Percentiles rank a stretch among this genome's conserved stretches.
Evolutionary conservation across 176 grass and related monocot species (phyloP).

Genomic region (Oryza meridionalis): DNA sequence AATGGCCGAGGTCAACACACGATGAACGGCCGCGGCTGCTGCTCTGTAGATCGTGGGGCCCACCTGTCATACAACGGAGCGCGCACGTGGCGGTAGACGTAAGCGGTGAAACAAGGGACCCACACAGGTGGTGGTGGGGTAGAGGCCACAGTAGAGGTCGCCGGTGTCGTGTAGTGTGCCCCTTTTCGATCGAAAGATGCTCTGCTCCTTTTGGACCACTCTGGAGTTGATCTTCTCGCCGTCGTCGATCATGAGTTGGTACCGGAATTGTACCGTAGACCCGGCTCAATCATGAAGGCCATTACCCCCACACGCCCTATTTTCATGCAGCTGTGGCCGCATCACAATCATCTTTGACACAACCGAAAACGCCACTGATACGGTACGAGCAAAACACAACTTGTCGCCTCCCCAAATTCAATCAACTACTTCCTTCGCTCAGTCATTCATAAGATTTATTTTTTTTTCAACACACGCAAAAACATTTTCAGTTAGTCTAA

Average conservation of each 20-base stretch:
- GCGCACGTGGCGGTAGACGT: not conserved
- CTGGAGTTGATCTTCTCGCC: not conserved
- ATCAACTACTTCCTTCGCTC: no score
- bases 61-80: not conserved
- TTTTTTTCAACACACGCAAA: no score
- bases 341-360: no score
- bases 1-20: no score
- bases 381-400: not conserved
- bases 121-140: not conserved
- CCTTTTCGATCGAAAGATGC: slow-evolving; percentile 21
- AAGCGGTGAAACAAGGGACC: not conserved
- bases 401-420: not conserved
- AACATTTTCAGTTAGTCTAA: no score
- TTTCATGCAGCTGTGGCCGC: no score
- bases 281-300: no score
- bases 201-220: not conserved
- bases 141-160: not conserved
- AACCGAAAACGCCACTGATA: not conserved
- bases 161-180: not conserved
- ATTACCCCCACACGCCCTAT: no score
- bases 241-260: not conserved
- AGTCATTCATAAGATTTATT: no score
- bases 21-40: no score
- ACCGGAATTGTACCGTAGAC: no score
- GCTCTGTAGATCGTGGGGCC: not conserved